Base-by-base conservation (phyloP, 768 basidiomycete species). In the Rhodotorula toruloides region DNA sequence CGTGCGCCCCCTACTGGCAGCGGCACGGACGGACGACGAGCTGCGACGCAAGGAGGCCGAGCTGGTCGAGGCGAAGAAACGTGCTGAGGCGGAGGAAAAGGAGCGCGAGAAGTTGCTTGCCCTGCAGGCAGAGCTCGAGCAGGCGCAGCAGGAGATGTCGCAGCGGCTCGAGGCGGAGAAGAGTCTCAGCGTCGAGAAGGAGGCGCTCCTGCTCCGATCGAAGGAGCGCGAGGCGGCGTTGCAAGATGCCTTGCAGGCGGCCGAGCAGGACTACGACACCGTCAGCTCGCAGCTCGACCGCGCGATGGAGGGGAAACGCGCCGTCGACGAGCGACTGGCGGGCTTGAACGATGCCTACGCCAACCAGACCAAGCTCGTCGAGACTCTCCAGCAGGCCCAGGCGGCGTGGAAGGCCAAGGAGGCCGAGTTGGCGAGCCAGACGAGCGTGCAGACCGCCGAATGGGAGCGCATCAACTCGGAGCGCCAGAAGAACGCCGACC, bases 11-110 rank as follows among this genome's bases (percentile, higher is more conserved):
- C 77, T 98, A 21, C 83, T 99, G 37, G 90, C 90, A 29, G 93
- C 93, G 0, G 94, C 94, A 3, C 82, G 91, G 25, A 88, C 85
- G 68, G 94, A 98, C 74, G 91, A 93, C 46, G 94, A 94, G 76
- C 82, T 98, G 10, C 83, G 88, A 22, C 83, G 84, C 77, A 94
- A 94, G 77, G 89, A 91, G 60, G 81, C 85, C 3, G 96, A 99
- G 74, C 80, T 97, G 19, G 80, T 83, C 2, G 79, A 91, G 54
- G 83, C 86, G 59, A 88, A 86, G 74, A 91, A 96, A 74, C 82
- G 88, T 13, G 91, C 90, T 0, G 90, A 93, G 75, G 83, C 87
- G 36, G 94, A 98, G 63, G 85, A 88, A 72, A 82, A 82, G 63
- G 94, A 93, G 77, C 83, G 84, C 55, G 86, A 86, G 73, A 84